Conservation (phyloP, 2,329 filamentous ascomycete genomes). For the Pestalotiopsis sp. region DNA sequence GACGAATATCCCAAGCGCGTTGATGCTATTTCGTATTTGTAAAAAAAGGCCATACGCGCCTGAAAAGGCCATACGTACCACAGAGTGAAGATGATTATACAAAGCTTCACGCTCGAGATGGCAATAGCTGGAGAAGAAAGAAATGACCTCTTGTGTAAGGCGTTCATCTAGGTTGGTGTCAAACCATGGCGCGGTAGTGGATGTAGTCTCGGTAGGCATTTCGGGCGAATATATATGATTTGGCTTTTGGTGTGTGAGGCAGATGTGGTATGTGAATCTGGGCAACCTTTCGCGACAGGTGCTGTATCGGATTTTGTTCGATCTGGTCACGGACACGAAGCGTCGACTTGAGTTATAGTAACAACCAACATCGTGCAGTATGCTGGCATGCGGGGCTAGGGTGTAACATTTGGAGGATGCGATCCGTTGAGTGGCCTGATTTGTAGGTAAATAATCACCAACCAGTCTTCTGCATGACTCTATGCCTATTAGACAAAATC, state of each 20-base stretch:
- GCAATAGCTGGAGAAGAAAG: constrained; percentile 3
- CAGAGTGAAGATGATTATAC: not conserved
- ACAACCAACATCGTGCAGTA: not conserved
- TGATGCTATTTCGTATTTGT: not conserved
- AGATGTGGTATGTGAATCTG: not conserved
- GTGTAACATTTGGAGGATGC: too few species aligned
- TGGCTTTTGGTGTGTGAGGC: not conserved
- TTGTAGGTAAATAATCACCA: not conserved
- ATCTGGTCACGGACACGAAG: not conserved
- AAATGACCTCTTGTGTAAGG: not conserved
- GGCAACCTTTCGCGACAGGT: not conserved
- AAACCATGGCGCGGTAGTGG: not conserved
- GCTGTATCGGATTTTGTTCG: not conserved
- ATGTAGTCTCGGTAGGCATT: not conserved
- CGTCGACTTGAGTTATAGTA: not conserved
- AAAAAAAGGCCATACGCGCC: not conserved
- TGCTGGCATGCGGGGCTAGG: not conserved
- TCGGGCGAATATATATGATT: not conserved
- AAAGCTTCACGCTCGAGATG: constrained; percentile 2
- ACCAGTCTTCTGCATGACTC: not conserved
- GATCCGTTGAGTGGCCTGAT: too few species aligned
- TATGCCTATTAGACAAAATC: not conserved
- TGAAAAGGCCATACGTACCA: not conserved
- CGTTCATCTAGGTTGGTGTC: constrained; percentile 4
- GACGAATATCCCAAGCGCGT: constrained; percentile 4